phyloP scores from a whole-genome alignment of 176 grass and related monocot genomes.

The Cenchrus purpureus region DNA sequence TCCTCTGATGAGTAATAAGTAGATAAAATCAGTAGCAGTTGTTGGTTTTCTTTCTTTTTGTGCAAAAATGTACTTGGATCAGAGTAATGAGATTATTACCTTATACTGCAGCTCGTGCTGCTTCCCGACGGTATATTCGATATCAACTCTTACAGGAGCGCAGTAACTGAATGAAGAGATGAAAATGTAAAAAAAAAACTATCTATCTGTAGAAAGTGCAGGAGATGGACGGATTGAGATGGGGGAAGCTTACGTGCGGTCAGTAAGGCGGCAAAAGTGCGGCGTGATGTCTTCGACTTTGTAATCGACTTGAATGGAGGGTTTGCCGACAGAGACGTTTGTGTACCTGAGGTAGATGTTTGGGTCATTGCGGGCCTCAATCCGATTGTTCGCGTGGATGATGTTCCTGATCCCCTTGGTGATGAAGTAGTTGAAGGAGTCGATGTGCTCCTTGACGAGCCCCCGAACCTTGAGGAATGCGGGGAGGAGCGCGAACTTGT shows the following conservation, averaged over 20 bases:
- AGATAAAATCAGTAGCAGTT: not conserved
- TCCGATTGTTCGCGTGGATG: slow-evolving; percentile 58
- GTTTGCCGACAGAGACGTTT: slow-evolving; percentile 51
- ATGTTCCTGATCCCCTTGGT: slow-evolving; percentile 80
- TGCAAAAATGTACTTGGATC: not conserved
- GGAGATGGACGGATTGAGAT: not conserved
- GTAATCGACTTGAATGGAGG: slow-evolving; percentile 45
- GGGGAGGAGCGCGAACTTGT: slow-evolving; percentile 83
- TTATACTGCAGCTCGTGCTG: slow-evolving; percentile 24
- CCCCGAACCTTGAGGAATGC: slow-evolving; percentile 89
- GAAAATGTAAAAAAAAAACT: slow-evolving; percentile 32
- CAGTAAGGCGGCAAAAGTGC: slow-evolving; percentile 86
- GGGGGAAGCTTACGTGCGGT: slow-evolving; percentile 65
- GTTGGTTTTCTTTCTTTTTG: too few relatives aligned
- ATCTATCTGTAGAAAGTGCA: not conserved
- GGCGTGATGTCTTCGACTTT: slow-evolving; percentile 51
- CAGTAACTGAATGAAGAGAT: slow-evolving; percentile 63
- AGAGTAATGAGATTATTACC: slow-evolving; percentile 33
- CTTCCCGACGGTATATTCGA: slow-evolving; percentile 74
- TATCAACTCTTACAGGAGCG: slow-evolving; percentile 72
- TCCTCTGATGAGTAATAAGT: slow-evolving; percentile 16
- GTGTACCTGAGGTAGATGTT: slow-evolving; percentile 77
- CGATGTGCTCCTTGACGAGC: slow-evolving; percentile 85
- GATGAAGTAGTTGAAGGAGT: slow-evolving; percentile 92
- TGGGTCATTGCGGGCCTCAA: slow-evolving; percentile 59